These are phyloP conservation scores for Aristolochia fimbriata DNA, from an alignment of 164 flowering plant species.

Conservation along the genomic window DNA sequence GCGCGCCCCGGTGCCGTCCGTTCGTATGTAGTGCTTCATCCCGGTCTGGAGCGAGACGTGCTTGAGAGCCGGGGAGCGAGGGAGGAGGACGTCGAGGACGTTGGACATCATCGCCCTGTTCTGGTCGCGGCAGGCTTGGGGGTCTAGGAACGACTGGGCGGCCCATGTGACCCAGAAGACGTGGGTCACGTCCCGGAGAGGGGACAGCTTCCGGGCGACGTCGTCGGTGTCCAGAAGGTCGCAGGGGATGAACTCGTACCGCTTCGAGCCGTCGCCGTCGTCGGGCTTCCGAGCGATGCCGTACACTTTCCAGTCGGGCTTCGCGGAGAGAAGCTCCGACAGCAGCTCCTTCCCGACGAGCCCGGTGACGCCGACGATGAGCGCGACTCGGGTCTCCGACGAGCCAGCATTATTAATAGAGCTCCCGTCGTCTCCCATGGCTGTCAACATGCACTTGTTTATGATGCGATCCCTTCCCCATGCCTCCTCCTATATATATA, in stretches of 20 bases:
- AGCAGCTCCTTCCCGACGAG: slow-evolving; percentile 72
- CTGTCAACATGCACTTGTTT: no score
- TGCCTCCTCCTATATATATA: no score
- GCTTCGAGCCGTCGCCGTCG: background rate
- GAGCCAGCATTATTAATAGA: background rate
- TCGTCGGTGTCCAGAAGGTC: slow-evolving; percentile 52
- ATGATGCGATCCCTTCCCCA: no score
- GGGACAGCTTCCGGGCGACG: slow-evolving; percentile 36
- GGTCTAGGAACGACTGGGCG: slow-evolving; percentile 39
- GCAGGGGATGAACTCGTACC: slow-evolving; percentile 59
- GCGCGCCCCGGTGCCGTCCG: slow-evolving; percentile 7
- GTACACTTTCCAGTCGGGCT: slow-evolving; percentile 52
- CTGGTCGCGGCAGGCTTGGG: slow-evolving; percentile 40
- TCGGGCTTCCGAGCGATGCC: slow-evolving; percentile 50
- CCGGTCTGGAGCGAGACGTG: slow-evolving; percentile 90
- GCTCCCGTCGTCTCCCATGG: no score
- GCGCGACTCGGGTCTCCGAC: slow-evolving; percentile 27
- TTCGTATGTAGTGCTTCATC: slow-evolving; percentile 58
- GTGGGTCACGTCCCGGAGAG: slow-evolving; percentile 48
- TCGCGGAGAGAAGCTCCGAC: slow-evolving; percentile 28
- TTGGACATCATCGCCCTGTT: slow-evolving; percentile 69
- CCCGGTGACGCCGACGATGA: slow-evolving; percentile 78
- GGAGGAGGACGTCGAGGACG: slow-evolving; percentile 50
- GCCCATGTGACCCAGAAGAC: slow-evolving; percentile 93
- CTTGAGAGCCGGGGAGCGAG: slow-evolving; percentile 32